Conservation (phyloP, 1,139 yeast species). For the Nakaseomyces uthaithaninus region DNA sequence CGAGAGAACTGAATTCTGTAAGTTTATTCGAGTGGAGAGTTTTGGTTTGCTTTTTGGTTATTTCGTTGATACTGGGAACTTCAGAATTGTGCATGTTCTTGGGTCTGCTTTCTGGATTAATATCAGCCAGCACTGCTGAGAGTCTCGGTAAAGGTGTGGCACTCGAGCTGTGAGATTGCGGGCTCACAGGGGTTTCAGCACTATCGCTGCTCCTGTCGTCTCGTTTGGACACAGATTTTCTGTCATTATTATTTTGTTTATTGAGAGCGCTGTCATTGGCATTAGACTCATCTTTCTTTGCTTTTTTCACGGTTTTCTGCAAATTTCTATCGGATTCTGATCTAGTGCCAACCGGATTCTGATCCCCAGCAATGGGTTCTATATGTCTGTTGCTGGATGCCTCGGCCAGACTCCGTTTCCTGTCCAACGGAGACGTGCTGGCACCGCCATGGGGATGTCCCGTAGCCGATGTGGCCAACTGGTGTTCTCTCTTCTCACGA, state of each 20-base stretch:
- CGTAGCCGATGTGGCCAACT: no score
- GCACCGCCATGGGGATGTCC: no score
- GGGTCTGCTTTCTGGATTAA: not conserved
- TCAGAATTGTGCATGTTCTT: not conserved
- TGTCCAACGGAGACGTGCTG: conserved; percentile 1
- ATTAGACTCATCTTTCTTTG: no score
- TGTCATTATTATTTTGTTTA: not conserved
- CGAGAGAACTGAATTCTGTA: conserved; percentile 2
- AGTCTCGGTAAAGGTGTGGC: conserved; percentile 2
- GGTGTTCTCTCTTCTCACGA: conserved; percentile 2
- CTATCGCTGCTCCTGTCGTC: not conserved
- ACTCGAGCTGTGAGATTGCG: conserved; percentile 4
- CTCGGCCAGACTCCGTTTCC: not conserved
- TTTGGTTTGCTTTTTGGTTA: not conserved
- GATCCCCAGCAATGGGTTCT: no score
- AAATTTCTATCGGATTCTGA: no score
- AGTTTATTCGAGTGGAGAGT: not conserved
- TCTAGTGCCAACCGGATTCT: no score
- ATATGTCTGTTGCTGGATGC: not conserved
- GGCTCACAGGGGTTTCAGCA: conserved; percentile 1
- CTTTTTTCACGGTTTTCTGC: no score
- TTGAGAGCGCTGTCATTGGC: no score
- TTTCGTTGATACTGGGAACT: not conserved
- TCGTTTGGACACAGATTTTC: no score
- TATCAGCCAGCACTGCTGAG: conserved; percentile 2